Evolutionary conservation across 345 rosid species (phyloP).

Genomic region (Hirschfeldia incana): DNA sequence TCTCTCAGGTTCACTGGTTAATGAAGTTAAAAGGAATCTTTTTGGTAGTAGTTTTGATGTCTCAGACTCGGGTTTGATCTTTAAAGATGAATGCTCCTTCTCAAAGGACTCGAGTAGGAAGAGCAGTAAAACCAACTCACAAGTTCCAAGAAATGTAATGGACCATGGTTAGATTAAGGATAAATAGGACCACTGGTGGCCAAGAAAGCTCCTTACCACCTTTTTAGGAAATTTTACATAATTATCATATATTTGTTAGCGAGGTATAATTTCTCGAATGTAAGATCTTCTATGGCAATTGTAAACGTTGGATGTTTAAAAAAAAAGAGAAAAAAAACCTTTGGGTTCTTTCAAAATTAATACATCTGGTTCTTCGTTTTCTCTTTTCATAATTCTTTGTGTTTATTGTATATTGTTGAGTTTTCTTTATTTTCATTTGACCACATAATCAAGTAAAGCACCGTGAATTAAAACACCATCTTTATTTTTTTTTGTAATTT

Average conservation of each 20-base stretch:
- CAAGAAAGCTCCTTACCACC: neutral
- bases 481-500: no score
- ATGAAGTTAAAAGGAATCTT: no score
- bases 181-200: neutral
- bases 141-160: no score
- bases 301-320: neutral
- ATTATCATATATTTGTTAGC: neutral
- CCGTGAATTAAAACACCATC: neutral
- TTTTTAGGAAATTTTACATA: neutral
- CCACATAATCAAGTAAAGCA: neutral
- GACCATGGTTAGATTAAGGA: no score
- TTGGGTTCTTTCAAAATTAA: no score
- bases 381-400: neutral
- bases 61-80: neutral
- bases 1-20: no score
- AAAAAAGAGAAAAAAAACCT: no score
- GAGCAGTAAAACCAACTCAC: neutral
- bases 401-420: neutral
- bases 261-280: no score
- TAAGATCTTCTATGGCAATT: neutral
- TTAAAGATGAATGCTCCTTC: neutral
- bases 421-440: neutral
- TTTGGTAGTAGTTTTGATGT: neutral
- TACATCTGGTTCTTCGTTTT: neutral
- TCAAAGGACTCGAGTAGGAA: neutral